phyloP scores from a whole-genome alignment of 2,329 filamentous ascomycete genomes.

The Fusarium napiforme region DNA sequence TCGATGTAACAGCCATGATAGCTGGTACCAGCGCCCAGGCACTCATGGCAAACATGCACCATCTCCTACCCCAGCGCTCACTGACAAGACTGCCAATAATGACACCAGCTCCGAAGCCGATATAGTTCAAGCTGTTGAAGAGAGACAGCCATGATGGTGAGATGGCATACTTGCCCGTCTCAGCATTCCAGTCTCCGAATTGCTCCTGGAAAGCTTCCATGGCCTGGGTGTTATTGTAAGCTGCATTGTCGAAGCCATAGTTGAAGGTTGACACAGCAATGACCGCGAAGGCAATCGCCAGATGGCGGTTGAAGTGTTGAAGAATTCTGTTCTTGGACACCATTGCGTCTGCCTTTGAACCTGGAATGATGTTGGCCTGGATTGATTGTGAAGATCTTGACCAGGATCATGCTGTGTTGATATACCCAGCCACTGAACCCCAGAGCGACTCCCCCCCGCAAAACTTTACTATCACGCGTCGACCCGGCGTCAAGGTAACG shows the following conservation, averaged over 20 bases:
- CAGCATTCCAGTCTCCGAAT: constrained; percentile 48
- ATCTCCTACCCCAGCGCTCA: constrained; percentile 41
- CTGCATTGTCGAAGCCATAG: constrained; percentile 55
- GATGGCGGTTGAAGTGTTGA: constrained; percentile 36
- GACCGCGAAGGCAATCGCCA: constrained; percentile 35
- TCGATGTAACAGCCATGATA: constrained; percentile 35
- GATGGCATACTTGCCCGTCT: constrained; percentile 41
- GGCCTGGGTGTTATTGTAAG: constrained; percentile 49
- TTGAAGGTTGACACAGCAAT: constrained; percentile 53
- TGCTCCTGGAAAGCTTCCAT: constrained; percentile 50
- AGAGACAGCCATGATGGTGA: constrained; percentile 49
- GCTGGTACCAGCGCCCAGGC: constrained; percentile 45
- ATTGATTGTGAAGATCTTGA: neutral
- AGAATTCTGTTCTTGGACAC: constrained; percentile 24
- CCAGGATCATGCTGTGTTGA: neutral
- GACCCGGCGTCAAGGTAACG: neutral
- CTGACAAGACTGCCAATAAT: constrained; percentile 39
- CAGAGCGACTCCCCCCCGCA: neutral
- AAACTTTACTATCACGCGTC: neutral
- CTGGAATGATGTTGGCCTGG: neutral
- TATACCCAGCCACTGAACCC: neutral
- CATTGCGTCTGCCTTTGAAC: neutral
- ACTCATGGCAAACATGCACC: constrained; percentile 51
- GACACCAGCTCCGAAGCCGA: constrained; percentile 48
- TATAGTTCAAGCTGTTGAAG: constrained; percentile 51